Percentiles rank a stretch among this genome's conserved stretches.
Evolutionary conservation across 768 basidiomycete species (phyloP).

Genomic region (Termitomyces sp.): DNA sequence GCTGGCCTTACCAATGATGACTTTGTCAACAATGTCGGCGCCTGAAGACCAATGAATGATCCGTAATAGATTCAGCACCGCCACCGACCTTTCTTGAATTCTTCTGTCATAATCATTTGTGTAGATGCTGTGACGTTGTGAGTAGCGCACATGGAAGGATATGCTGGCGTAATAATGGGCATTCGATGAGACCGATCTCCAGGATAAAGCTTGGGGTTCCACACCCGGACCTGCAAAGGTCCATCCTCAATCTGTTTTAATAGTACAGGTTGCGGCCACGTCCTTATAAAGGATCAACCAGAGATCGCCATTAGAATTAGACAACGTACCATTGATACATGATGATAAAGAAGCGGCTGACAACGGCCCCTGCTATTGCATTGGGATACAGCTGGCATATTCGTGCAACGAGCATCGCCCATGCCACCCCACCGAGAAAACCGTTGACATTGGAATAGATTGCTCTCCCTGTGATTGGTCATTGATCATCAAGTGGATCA

Average conservation of each 20-base stretch:
- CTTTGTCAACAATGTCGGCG: slow-evolving; percentile 89
- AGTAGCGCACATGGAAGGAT: slow-evolving; percentile 98
- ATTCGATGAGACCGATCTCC: slow-evolving; percentile 92
- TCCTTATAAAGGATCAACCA: slow-evolving; percentile 43
- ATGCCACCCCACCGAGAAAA: slow-evolving; percentile 96
- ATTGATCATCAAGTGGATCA: not conserved
- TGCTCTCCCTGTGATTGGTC: slow-evolving; percentile 61
- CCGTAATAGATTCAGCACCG: not conserved
- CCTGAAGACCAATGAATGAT: slow-evolving; percentile 40
- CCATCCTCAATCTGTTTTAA: slow-evolving; percentile 96
- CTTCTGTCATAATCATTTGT: slow-evolving; percentile 92
- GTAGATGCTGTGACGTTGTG: slow-evolving; percentile 97
- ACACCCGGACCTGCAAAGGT: slow-evolving; percentile 87
- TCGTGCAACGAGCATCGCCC: slow-evolving; percentile 98
- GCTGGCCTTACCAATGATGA: slow-evolving; percentile 73
- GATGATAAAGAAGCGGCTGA: slow-evolving; percentile 97
- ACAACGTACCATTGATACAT: slow-evolving; percentile 87
- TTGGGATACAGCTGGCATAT: slow-evolving; percentile 99
- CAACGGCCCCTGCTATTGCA: slow-evolving; percentile 89
- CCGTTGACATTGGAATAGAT: slow-evolving; percentile 99
- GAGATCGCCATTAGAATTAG: not conserved
- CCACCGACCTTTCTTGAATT: slow-evolving; percentile 80
- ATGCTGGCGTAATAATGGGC: slow-evolving; percentile 99
- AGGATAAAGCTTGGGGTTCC: slow-evolving; percentile 98
- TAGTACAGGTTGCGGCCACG: slow-evolving; percentile 98